These are phyloP conservation scores for Ustilago trichophora DNA, from an alignment of 1,284 basidiomycete species.

Conservation along the genomic window DNA sequence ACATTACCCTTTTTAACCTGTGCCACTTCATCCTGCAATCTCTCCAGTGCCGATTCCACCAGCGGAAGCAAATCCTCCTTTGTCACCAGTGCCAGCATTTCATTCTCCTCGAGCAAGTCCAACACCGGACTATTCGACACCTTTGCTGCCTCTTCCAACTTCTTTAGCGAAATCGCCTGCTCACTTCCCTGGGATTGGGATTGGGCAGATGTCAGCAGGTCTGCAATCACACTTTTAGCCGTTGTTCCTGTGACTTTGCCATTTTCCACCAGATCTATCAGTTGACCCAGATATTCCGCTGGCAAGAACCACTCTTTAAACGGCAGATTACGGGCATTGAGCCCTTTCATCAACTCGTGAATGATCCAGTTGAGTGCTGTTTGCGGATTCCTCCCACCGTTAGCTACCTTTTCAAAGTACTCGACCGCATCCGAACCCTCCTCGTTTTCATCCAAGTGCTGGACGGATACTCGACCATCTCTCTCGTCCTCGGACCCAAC, in stretches of 20 bases:
- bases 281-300: conserved; percentile 75
- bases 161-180: conserved; percentile 8
- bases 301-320: conserved; percentile 48
- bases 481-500: conserved; percentile 59
- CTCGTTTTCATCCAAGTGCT: neutral
- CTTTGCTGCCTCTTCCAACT: conserved; percentile 2
- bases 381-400: conserved; percentile 43
- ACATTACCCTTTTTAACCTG: conserved; percentile 78
- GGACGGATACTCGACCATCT: conserved; percentile 12
- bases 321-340: conserved; percentile 44
- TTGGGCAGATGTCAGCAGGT: conserved; percentile 36
- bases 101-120: conserved; percentile 23
- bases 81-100: conserved; percentile 33
- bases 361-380: conserved; percentile 81
- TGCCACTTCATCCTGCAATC: conserved; percentile 77
- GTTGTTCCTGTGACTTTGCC: conserved; percentile 73
- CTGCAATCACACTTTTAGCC: conserved; percentile 61
- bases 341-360: conserved; percentile 55
- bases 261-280: conserved; percentile 79
- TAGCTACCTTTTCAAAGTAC: conserved; percentile 56
- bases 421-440: conserved; percentile 48
- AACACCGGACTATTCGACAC: conserved; percentile 21
- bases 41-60: conserved; percentile 75
- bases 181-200: neutral
- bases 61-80: conserved; percentile 63